A percentile compares a stretch with the other conserved stretches of the same genome.
phyloP scores from a whole-genome alignment of 176 grass and related monocot genomes.

The Stipa capillata region DNA sequence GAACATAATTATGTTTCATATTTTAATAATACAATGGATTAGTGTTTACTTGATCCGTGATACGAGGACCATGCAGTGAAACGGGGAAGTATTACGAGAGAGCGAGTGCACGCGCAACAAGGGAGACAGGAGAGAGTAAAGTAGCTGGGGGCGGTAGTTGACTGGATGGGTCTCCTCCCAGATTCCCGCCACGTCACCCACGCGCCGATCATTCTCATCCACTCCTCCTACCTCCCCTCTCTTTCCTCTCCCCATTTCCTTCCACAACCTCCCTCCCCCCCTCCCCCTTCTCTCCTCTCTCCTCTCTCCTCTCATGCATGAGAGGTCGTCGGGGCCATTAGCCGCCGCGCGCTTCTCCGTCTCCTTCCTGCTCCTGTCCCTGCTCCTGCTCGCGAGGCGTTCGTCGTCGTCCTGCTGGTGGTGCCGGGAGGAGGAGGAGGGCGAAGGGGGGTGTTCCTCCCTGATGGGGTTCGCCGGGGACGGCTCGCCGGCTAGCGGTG shows the following conservation, averaged over 20 bases:
- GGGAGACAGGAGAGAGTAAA: too few species aligned
- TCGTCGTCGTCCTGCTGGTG: background rate
- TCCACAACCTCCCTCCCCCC: background rate
- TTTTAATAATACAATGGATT: too few species aligned
- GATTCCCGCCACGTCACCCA: conserved; percentile 15
- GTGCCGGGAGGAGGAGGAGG: background rate
- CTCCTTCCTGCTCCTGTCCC: background rate
- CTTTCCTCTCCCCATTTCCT: background rate
- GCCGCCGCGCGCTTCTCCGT: background rate
- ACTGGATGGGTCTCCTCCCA: background rate
- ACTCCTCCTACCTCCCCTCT: background rate
- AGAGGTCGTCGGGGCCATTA: conserved; percentile 18
- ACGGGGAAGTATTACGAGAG: too few species aligned
- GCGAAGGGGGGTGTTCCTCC: background rate
- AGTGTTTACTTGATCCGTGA: too few species aligned
- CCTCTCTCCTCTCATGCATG: background rate
- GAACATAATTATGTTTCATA: too few species aligned
- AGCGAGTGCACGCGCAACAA: too few species aligned
- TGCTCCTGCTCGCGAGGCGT: background rate
- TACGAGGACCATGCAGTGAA: too few species aligned
- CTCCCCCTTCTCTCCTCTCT: background rate
- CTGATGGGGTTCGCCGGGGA: conserved; percentile 33
- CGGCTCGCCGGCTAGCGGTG: conserved; percentile 4
- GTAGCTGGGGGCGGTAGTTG: too few species aligned
- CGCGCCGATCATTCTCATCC: conserved; percentile 36